phyloP scores from a whole-genome alignment of 495 filamentous ascomycete genomes.

The Talaromyces ruber region DNA sequence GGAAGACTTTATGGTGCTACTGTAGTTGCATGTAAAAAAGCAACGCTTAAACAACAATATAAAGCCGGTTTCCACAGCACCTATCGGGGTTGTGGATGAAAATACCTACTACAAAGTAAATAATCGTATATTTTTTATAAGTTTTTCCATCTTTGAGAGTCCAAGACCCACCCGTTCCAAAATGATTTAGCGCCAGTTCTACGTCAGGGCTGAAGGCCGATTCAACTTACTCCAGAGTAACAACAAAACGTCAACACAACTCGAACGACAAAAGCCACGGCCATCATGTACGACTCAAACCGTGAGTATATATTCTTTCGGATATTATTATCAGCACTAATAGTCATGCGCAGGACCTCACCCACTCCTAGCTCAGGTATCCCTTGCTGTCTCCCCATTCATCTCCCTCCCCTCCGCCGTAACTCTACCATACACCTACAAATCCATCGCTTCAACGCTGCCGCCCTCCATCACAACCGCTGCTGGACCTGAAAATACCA shows the following conservation, averaged over 20 bases:
- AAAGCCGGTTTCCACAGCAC: no score
- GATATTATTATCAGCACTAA: constrained; percentile 9
- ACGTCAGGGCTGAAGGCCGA: not conserved
- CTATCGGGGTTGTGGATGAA: no score
- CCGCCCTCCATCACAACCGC: constrained; percentile 65
- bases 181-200: not conserved
- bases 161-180: not conserved
- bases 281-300: constrained; percentile 37
- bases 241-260: not conserved
- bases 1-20: no score
- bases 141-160: no score
- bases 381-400: constrained; percentile 90
- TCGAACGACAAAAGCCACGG: not conserved
- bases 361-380: constrained; percentile 83
- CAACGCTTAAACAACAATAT: no score
- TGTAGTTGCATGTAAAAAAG: no score
- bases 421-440: constrained; percentile 94
- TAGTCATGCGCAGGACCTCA: constrained; percentile 52
- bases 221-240: not conserved
- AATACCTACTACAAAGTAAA: no score
- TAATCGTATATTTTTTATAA: no score
- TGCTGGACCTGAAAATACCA: constrained; percentile 17
- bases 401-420: constrained; percentile 82
- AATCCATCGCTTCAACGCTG: constrained; percentile 72
- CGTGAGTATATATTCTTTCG: constrained; percentile 16